Base-by-base conservation (phyloP, 441 rosid species). In the Corymbia citriodora region DNA sequence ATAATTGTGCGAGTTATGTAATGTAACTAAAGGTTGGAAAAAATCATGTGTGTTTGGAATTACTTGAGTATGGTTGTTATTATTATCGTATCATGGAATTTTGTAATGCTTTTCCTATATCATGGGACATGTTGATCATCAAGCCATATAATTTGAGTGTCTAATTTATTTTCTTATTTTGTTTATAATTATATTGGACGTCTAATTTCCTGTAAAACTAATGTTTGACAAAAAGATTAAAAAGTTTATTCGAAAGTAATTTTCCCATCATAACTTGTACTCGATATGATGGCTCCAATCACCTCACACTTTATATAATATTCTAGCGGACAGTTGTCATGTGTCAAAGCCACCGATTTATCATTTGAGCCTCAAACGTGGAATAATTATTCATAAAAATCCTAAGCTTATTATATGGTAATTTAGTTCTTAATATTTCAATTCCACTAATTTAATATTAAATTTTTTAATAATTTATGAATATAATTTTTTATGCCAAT, bases 61-160 rank as follows among this genome's bases (percentile, higher is more conserved):
- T 4, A 63, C 1, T 63, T 2, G 9, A 68, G 10, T 31, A 4
- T 68, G 21, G 9, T 68, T 31, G 1, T 68, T 68, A 68, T 68
- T 10, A 4, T 8, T 27, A 0, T 17, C 0, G 12, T 31, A 17
- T 68, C 2, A 4, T 68, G 9, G 6, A 31, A 31, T 68, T 3
- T 68, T 31, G 1, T 68, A 2, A 6, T 68, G 6, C 19, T 65
- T 65, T 65, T 65, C 36, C 31, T 29, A 15, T 7, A n/a, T 9
- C 7, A 9, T n/a, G 4, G 33, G 72, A n/a, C 72, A 65, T 3
- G 74, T 40, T 11, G 11, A 68, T 31, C 31, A 10, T 31, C 18
- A 18, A 68, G 31, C 11, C 33, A 31, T 16, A 15, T 4, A 8
- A 68, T 31, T 4, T 68, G 5, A 57, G 63, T 57, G 23, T 8